phyloP scores from a whole-genome alignment of 2,329 filamentous ascomycete species.

The Diaporthe helianthi region DNA sequence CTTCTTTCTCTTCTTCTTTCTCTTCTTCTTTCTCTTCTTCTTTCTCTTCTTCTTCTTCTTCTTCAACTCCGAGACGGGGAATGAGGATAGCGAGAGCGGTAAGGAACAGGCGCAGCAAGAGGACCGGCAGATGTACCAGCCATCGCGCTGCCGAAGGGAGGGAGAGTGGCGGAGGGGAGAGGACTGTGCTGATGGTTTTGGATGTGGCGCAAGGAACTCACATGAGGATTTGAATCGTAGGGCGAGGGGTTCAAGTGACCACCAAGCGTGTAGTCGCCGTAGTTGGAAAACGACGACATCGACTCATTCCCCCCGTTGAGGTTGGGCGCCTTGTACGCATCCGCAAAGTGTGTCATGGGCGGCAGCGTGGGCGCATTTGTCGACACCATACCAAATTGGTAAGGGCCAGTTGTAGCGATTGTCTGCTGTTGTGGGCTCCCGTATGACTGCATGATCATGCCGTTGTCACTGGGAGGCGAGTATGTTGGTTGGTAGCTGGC shows the following conservation, averaged over 20 bases:
- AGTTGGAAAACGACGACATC: conserved; percentile 68
- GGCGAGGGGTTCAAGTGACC: conserved; percentile 69
- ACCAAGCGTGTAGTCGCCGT: conserved; percentile 69
- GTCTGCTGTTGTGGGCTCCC: conserved; percentile 59
- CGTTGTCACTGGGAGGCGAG: conserved; percentile 65
- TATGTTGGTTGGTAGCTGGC: conserved; percentile 70
- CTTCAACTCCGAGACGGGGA: conserved; percentile 31
- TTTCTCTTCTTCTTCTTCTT: neutral
- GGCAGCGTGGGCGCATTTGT: conserved; percentile 66
- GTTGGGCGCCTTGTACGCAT: conserved; percentile 71
- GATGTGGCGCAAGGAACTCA: conserved; percentile 65
- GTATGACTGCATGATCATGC: conserved; percentile 65
- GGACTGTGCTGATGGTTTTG: conserved; percentile 42
- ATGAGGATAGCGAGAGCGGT: conserved; percentile 35
- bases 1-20: neutral
- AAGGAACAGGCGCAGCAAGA: conserved; percentile 36
- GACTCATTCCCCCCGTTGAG: conserved; percentile 64
- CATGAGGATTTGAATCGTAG: conserved; percentile 77
- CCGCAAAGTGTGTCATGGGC: conserved; percentile 68
- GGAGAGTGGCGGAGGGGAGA: conserved; percentile 39
- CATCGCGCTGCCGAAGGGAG: conserved; percentile 34
- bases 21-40: conserved; percentile 1
- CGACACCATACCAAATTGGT: conserved; percentile 64
- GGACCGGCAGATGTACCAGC: conserved; percentile 30
- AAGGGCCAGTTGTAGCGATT: conserved; percentile 59